Evolutionary conservation across 768 basidiomycete species (phyloP).

Genomic region (Lyophyllum atratum): DNA sequence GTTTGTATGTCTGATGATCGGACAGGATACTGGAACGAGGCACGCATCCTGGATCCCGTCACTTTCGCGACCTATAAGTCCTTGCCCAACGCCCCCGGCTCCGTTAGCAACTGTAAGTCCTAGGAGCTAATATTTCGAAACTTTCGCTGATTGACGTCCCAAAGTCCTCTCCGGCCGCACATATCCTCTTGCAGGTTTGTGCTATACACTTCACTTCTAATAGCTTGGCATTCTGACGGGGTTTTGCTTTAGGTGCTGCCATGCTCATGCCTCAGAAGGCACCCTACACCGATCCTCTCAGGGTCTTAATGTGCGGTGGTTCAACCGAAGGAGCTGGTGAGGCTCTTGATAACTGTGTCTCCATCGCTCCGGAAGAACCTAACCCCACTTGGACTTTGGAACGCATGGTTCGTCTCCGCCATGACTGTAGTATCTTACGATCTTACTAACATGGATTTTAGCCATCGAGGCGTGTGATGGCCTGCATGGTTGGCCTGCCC

Average conservation of each 20-base stretch:
- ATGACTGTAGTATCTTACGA: background rate
- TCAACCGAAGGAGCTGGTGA: conserved; percentile 57
- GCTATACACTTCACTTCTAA: background rate
- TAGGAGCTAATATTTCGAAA: background rate
- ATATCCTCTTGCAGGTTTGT: conserved; percentile 68
- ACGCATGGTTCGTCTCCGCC: conserved; percentile 62
- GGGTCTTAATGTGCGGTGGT: conserved; percentile 75
- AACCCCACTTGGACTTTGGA: conserved; percentile 73
- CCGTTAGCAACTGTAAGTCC: conserved; percentile 61
- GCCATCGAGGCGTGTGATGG: conserved; percentile 77
- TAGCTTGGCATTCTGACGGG: background rate
- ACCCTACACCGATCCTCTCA: conserved; percentile 75
- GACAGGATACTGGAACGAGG: conserved; percentile 79
- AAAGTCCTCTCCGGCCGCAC: conserved; percentile 69
- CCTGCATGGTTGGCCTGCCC: conserved; percentile 71
- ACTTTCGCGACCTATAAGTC: conserved; percentile 61
- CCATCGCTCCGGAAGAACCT: conserved; percentile 61
- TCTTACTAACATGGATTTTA: conserved; percentile 23
- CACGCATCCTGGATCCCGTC: conserved; percentile 67
- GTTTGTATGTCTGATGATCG: background rate
- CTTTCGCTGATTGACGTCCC: background rate
- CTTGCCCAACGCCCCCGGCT: conserved; percentile 74
- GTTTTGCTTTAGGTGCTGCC: conserved; percentile 42
- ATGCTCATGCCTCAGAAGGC: conserved; percentile 69
- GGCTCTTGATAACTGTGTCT: conserved; percentile 70